A percentile compares a stretch with the other conserved stretches of the same genome.
Conservation (phyloP, 2,329 filamentous ascomycete genomes). For the Albophoma yamanashiensis region DNA sequence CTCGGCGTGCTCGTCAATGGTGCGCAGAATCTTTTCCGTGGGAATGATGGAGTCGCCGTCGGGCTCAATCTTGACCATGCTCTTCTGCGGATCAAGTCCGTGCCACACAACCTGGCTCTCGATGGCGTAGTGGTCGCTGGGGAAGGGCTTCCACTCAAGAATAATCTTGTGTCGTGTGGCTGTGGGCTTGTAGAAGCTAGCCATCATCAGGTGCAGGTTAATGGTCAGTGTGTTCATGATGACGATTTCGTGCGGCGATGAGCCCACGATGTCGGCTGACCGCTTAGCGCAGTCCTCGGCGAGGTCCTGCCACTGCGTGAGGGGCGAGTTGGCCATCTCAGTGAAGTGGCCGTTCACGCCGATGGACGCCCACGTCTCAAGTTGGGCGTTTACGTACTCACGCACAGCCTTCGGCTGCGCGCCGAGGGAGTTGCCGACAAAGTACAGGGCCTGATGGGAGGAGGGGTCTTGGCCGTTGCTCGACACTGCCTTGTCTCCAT, state of each 20-base stretch:
- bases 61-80: conserved; percentile 66
- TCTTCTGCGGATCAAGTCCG: conserved; percentile 51
- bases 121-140: conserved; percentile 77
- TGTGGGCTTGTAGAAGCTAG: conserved; percentile 70
- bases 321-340: conserved; percentile 52
- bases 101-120: conserved; percentile 71
- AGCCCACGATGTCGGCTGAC: conserved; percentile 66
- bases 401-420: conserved; percentile 64
- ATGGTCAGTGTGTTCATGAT: conserved; percentile 81
- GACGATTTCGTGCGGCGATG: conserved; percentile 61
- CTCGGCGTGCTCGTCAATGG: conserved; percentile 65
- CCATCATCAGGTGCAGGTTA: conserved; percentile 74
- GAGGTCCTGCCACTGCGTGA: conserved; percentile 67
- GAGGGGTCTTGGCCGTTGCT: conserved; percentile 13
- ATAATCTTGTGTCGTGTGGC: conserved; percentile 63
- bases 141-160: conserved; percentile 83
- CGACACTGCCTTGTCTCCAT: neutral
- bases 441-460: conserved; percentile 48
- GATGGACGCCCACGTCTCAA: conserved; percentile 75
- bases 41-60: conserved; percentile 49
- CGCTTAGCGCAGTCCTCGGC: conserved; percentile 62
- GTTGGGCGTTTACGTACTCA: conserved; percentile 57
- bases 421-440: conserved; percentile 84
- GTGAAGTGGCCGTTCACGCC: conserved; percentile 79
- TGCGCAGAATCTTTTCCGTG: conserved; percentile 59